phyloP scores from a whole-genome alignment of 768 basidiomycete species.

The Mycena haematopus region DNA sequence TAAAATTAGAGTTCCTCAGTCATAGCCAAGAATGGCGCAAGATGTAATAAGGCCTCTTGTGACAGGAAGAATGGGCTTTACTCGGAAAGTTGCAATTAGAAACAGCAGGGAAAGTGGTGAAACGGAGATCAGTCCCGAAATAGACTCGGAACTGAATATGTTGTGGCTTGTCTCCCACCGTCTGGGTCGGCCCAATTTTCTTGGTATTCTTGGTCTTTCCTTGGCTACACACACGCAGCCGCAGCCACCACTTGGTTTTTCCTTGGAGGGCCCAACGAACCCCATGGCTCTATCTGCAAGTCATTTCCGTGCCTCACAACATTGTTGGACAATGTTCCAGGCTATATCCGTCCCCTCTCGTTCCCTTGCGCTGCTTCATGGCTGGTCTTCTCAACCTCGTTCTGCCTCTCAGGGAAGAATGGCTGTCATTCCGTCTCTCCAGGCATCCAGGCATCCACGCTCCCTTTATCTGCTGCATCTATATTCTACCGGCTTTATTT shows the following conservation, averaged over 20 bases:
- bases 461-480: neutral
- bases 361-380: neutral
- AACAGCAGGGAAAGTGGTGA: no score
- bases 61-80: no score
- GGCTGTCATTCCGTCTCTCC: no score
- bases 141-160: no score
- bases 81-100: no score
- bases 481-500: neutral
- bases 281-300: constrained; percentile 4
- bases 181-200: neutral
- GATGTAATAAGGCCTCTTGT: no score
- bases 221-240: neutral
- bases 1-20: no score
- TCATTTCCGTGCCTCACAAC: neutral
- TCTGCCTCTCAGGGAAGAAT: no score
- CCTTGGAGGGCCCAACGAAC: neutral
- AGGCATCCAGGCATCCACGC: neutral
- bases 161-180: no score
- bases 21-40: no score
- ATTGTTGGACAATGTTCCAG: neutral
- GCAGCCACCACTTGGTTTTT: neutral
- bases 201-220: neutral
- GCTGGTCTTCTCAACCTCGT: neutral
- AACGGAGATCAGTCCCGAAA: no score
- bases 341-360: neutral